A percentile compares a stretch with the other conserved stretches of the same genome.
Evolutionary conservation across 2,329 filamentous ascomycete genomes (phyloP).

Genomic region (Venturia aucupariae): DNA sequence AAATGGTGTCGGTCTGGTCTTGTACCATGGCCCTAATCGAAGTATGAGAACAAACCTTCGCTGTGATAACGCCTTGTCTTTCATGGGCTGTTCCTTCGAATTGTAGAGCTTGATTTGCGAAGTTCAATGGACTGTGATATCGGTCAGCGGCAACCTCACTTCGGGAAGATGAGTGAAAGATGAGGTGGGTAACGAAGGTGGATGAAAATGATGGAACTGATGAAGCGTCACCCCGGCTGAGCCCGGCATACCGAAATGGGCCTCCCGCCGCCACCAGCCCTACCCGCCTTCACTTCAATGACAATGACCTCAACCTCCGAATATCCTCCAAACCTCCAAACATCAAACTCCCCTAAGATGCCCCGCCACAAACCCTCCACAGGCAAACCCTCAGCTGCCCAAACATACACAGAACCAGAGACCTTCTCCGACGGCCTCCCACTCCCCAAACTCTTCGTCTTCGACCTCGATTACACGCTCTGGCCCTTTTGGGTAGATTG

Average conservation of each 20-base stretch:
- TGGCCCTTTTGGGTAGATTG: constrained; percentile 99
- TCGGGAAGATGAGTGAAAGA: no score
- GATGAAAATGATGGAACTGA: neutral
- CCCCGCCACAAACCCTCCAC: neutral
- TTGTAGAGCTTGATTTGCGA: no score
- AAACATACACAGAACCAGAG: constrained; percentile 2
- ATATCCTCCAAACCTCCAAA: neutral
- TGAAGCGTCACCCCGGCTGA: neutral
- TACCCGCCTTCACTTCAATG: neutral
- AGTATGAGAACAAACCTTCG: neutral
- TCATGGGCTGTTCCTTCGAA: no score
- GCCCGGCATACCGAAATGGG: neutral
- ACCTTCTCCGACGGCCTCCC: constrained; percentile 59
- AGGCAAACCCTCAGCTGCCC: neutral
- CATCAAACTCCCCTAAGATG: neutral
- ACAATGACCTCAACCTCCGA: neutral
- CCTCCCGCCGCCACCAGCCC: neutral
- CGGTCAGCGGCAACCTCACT: no score
- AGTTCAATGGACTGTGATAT: no score
- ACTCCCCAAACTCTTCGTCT: constrained; percentile 75
- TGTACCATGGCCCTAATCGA: neutral
- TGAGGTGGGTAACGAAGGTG: neutral
- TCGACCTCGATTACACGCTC: constrained; percentile 96
- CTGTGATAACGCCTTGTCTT: no score
- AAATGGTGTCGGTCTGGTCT: neutral